These are phyloP conservation scores for Chalciporus piperatus DNA, from an alignment of 768 basidiomycete genomes.

Conservation along the genomic window DNA sequence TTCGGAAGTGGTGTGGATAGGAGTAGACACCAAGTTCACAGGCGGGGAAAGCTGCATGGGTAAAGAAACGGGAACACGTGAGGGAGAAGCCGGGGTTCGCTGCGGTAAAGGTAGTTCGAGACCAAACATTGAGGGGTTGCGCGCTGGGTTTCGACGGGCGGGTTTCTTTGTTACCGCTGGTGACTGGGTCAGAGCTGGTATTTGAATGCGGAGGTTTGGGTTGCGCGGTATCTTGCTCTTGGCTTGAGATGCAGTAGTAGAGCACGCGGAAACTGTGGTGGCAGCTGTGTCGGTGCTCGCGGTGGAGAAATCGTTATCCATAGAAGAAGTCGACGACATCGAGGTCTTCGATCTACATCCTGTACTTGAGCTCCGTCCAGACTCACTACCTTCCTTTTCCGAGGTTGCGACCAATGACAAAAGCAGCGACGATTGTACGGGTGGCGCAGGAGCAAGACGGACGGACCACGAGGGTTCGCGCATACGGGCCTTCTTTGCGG, in stretches of 20 bases:
- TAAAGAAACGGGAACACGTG: constrained; percentile 30
- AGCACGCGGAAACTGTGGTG: constrained; percentile 22
- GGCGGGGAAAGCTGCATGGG: constrained; percentile 22
- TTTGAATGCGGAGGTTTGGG: constrained; percentile 13
- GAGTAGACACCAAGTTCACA: constrained; percentile 5
- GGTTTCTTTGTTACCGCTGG: constrained; percentile 28
- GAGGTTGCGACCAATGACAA: constrained; percentile 18
- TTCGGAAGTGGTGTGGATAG: constrained; percentile 9
- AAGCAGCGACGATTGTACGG: constrained; percentile 21
- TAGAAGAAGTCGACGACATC: constrained; percentile 28
- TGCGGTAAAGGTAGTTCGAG: constrained; percentile 55
- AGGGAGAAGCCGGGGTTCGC: constrained; percentile 30
- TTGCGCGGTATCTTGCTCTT: constrained; percentile 24
- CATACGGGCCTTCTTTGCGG: constrained; percentile 60
- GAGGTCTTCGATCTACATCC: constrained; percentile 24
- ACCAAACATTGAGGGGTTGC: constrained; percentile 67
- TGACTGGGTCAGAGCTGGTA: constrained; percentile 17
- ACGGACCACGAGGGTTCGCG: constrained; percentile 33
- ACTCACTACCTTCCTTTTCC: constrained; percentile 11
- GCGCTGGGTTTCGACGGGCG: constrained; percentile 44
- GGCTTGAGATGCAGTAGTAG: constrained; percentile 17
- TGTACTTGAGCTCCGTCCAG: constrained; percentile 16
- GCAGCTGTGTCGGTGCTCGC: constrained; percentile 31
- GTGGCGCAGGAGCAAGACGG: constrained; percentile 22
- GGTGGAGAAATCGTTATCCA: constrained; percentile 33